These are phyloP conservation scores for Physaria fendleri DNA, from an alignment of 345 rosid species.

Conservation along the genomic window DNA sequence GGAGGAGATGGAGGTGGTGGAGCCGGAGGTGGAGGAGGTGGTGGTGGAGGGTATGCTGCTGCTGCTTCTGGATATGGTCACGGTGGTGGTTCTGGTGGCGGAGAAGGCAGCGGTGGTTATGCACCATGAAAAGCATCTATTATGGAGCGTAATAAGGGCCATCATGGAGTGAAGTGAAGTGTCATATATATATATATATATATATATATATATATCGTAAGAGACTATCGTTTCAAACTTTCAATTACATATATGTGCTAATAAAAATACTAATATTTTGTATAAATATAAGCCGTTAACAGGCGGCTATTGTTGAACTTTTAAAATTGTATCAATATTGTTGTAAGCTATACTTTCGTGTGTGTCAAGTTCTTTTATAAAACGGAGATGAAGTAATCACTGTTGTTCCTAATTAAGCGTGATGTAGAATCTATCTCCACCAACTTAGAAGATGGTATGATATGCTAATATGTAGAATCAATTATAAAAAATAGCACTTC, in stretches of 20 bases:
- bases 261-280: neutral
- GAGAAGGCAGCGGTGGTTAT: constrained; percentile 30
- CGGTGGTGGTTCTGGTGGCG: constrained; percentile 29
- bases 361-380: neutral
- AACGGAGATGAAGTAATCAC: neutral
- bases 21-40: constrained; percentile 30
- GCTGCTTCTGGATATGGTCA: constrained; percentile 24
- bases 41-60: constrained; percentile 29
- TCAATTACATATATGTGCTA: neutral
- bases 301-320: constrained; percentile 13
- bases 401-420: neutral
- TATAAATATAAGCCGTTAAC: constrained; percentile 20
- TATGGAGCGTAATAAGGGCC: neutral
- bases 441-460: too few species aligned
- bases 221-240: neutral
- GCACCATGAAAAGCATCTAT: constrained; percentile 1
- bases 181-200: neutral
- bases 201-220: neutral
- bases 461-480: too few species aligned
- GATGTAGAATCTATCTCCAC: neutral
- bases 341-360: constrained; percentile 16
- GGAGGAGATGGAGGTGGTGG: constrained; percentile 33
- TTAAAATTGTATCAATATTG: constrained; percentile 1
- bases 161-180: constrained; percentile 5
- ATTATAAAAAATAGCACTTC: too few species aligned